Conservation (phyloP, 2,329 filamentous ascomycete genomes). For the Macrophomina pseudophaseolina region DNA sequence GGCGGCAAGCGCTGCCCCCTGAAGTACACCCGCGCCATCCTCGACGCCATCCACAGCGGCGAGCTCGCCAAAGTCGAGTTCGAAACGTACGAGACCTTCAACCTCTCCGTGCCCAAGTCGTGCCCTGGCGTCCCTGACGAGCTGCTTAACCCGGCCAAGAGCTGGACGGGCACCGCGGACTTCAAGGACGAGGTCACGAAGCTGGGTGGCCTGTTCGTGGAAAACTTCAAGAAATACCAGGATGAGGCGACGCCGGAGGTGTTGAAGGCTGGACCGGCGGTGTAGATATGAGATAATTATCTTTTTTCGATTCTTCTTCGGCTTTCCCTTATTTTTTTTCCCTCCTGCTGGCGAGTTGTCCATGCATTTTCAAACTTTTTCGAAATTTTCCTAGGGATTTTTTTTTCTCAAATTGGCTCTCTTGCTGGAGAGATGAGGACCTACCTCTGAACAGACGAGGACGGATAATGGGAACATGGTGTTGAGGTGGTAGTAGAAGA, state of each 20-base stretch:
- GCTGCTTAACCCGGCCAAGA: slow-evolving; percentile 91
- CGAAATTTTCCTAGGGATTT: neutral
- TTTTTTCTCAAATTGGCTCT: neutral
- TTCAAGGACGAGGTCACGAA: slow-evolving; percentile 90
- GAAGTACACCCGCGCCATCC: slow-evolving; percentile 98
- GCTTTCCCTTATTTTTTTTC: neutral
- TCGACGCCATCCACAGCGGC: slow-evolving; percentile 96
- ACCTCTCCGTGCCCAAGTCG: slow-evolving; percentile 90
- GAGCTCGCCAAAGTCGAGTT: slow-evolving; percentile 92
- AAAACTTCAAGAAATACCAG: slow-evolving; percentile 98
- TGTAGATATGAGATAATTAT: slow-evolving; percentile 9
- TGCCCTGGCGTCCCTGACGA: slow-evolving; percentile 89
- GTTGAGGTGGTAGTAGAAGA: no score
- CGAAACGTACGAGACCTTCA: slow-evolving; percentile 96
- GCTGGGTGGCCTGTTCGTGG: slow-evolving; percentile 85
- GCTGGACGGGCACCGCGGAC: slow-evolving; percentile 83
- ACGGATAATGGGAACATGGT: no score
- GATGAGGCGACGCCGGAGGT: slow-evolving; percentile 67
- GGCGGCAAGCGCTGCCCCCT: slow-evolving; percentile 96
- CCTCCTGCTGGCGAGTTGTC: neutral
- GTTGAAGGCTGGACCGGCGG: slow-evolving; percentile 50
- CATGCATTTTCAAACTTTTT: neutral
- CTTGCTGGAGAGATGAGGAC: neutral
- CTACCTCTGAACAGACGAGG: no score
- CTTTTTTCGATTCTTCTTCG: neutral